phyloP scores from a whole-genome alignment of 768 basidiomycete species.

The Gloeophyllum trabeum region DNA sequence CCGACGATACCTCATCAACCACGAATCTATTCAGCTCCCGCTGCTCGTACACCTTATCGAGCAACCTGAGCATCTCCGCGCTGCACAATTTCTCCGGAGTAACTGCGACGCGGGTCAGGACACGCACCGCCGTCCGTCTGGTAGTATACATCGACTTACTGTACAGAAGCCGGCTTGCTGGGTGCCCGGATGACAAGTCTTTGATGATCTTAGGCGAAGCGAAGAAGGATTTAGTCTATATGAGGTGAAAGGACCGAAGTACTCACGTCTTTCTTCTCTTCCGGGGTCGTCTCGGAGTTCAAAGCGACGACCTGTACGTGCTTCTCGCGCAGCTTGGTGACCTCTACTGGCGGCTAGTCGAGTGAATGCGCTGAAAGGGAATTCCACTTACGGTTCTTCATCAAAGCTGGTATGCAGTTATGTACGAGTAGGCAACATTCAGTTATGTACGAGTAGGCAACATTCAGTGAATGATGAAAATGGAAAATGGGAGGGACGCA shows the following conservation, averaged over 20 bases:
- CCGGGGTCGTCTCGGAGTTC: constrained; percentile 49
- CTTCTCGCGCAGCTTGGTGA: constrained; percentile 43
- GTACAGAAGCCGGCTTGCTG: constrained; percentile 55
- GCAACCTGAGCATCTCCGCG: constrained; percentile 36
- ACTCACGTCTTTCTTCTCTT: constrained; percentile 44
- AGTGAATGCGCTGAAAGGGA: background rate
- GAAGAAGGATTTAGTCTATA: background rate
- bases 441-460: too few species aligned
- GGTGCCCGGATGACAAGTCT: constrained; percentile 50
- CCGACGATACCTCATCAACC: constrained; percentile 57
- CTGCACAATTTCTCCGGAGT: constrained; percentile 69
- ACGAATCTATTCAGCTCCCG: constrained; percentile 61
- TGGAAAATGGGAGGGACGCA: constrained; percentile 17
- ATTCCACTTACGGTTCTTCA: constrained; percentile 62
- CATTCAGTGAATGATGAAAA: too few species aligned
- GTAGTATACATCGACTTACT: too few species aligned
- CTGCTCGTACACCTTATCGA: constrained; percentile 40
- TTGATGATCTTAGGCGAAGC: constrained; percentile 35
- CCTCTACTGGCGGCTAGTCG: too few species aligned
- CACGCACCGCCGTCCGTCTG: background rate
- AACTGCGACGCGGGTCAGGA: constrained; percentile 24
- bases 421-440: too few species aligned
- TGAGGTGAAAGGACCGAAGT: background rate
- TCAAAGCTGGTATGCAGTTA: constrained; percentile 43
- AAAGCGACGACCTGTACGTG: constrained; percentile 48